Conservation (phyloP, 441 rosid genomes). For the Mallotus repandus region DNA sequence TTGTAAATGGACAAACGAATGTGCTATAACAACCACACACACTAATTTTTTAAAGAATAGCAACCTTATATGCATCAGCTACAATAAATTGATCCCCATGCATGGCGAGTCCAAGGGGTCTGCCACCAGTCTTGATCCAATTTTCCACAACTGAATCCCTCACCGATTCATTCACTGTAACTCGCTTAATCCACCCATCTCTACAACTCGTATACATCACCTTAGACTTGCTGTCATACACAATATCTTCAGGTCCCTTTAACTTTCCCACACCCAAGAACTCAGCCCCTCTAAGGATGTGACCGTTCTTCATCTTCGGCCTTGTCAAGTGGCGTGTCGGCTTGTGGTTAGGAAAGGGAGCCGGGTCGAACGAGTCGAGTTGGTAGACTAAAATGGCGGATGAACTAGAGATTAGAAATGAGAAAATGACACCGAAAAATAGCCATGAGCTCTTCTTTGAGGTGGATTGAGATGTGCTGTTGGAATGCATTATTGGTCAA, state of each 20-base stretch:
- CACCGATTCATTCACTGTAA: conserved; percentile 38
- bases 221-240: conserved; percentile 36
- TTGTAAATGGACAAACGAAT: too few species aligned
- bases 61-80: conserved; percentile 64
- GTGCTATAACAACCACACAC: too few species aligned
- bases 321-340: conserved; percentile 21
- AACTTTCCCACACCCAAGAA: conserved; percentile 39
- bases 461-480: too few species aligned
- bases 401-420: conserved; percentile 10
- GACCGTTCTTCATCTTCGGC: conserved; percentile 29
- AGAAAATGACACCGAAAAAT: conserved; percentile 2
- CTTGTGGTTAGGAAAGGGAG: conserved; percentile 48
- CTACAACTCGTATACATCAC: conserved; percentile 52
- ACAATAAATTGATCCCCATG: conserved; percentile 42
- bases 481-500: too few species aligned
- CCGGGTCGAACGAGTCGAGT: conserved; percentile 64
- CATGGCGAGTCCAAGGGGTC: conserved; percentile 76
- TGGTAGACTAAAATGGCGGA: conserved; percentile 26
- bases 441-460: conserved; percentile 14
- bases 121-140: conserved; percentile 70
- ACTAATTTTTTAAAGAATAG: too few species aligned
- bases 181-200: conserved; percentile 72
- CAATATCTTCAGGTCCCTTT: conserved; percentile 52
- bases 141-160: conserved; percentile 43
- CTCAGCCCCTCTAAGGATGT: conserved; percentile 41